Evolutionary conservation across 768 basidiomycete species (phyloP).

Genomic region (Hypholoma sublateritium): DNA sequence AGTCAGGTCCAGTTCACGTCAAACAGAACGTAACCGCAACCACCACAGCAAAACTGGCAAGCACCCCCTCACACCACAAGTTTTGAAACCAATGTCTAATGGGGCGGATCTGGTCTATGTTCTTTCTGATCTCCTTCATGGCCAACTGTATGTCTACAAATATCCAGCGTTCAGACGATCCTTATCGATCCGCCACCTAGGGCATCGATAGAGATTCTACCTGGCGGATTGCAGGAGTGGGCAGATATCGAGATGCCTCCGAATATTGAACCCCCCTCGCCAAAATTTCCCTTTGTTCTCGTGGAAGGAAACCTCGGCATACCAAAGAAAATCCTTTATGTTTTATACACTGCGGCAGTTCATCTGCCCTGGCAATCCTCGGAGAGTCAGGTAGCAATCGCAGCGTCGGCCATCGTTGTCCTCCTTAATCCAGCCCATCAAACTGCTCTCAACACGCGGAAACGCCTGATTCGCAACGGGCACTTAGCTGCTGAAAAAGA

Average conservation of each 20-base stretch:
- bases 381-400: conserved; percentile 20
- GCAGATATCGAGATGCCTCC: conserved; percentile 16
- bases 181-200: conserved; percentile 27
- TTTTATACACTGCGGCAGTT: conserved; percentile 48
- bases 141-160: conserved; percentile 23
- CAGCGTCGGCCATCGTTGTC: conserved; percentile 49
- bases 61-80: neutral
- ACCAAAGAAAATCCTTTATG: conserved; percentile 55
- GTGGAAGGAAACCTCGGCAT: conserved; percentile 63
- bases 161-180: conserved; percentile 1
- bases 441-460: conserved; percentile 64
- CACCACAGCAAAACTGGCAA: too few relatives aligned
- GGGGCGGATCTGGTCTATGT: conserved; percentile 11
- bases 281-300: conserved; percentile 52
- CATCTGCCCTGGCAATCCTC: conserved; percentile 19
- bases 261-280: conserved; percentile 20
- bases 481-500: conserved; percentile 43
- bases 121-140: conserved; percentile 26
- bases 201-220: conserved; percentile 59
- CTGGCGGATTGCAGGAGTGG: conserved; percentile 56
- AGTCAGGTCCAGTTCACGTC: too few relatives aligned
- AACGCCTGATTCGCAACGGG: conserved; percentile 43
- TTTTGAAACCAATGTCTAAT: neutral
- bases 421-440: conserved; percentile 70
- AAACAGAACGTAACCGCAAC: too few relatives aligned